Evolutionary conservation across 192 early-diverging fungal species (phyloP), one percentile per base, ranked within the genome.

Genomic region (Coemansia umbellata): DNA sequence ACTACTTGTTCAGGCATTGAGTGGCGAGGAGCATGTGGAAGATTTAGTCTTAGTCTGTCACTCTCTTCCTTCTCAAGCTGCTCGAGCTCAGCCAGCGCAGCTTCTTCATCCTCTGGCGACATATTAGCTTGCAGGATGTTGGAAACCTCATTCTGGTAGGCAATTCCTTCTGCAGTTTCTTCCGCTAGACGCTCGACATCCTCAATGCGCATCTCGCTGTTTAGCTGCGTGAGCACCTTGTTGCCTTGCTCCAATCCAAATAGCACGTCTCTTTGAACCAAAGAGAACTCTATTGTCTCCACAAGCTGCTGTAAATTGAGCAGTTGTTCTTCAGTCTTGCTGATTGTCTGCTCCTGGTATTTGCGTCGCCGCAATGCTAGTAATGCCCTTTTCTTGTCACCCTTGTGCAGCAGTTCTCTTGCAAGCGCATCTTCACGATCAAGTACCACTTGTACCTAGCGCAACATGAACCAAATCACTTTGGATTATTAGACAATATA

Each of bases 321-420:
- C 35, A 99, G 81, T 77, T 99, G 94, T 17, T 87, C 62, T 48
- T 90, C 88, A 3, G 92, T 89, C 70, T 91, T 87, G 37, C 79
- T 70, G 18, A 97, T 75, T 55, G 95, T 78, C 51, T 84, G 82
- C 68, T 97, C 88, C 69, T 97, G 94, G 65, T 93, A 97, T 64
- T 96, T 96, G 69, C 94, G 95, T 80, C 94, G 92, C 63, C 89
- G 88, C 11, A 99, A 80, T 2, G 96, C 93, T 27, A 99, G 55
- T 48, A 94, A 66, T 5, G 96, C 96, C 8, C 85, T 80, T 32
- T 74, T 69, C 49, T 91, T 91, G 67, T 97, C 87, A 8, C 86
- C 86, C 47, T 82, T 78, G 5, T 56, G 74, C 9, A 94, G 68
- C 56, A 88, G 83, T 31, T 82, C 60, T 55, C 90, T 91, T 13